These are phyloP conservation scores for Nitzschia palea DNA, from an alignment of 108 stramenopile species.

Conservation along the genomic window DNA sequence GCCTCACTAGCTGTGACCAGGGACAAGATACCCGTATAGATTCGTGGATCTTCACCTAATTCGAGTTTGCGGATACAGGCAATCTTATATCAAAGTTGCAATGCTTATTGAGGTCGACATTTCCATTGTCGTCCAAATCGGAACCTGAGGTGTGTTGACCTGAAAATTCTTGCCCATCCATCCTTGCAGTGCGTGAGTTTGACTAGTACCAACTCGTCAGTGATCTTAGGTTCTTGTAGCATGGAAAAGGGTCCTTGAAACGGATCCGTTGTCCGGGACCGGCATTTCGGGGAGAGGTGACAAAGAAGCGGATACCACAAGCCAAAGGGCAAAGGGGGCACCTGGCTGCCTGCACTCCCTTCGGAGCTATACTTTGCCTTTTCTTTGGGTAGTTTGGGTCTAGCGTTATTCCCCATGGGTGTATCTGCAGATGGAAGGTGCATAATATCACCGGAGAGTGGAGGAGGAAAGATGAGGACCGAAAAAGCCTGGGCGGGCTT, in stretches of 20 bases:
- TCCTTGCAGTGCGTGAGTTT: slow-evolving; percentile 87
- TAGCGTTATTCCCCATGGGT: background rate
- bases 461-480: slow-evolving; percentile 80
- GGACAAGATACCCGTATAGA: slow-evolving; percentile 54
- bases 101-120: slow-evolving; percentile 60
- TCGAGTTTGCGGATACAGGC: slow-evolving; percentile 83
- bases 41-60: slow-evolving; percentile 63
- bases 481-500: slow-evolving; percentile 72
- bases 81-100: slow-evolving; percentile 70
- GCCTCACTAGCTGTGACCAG: slow-evolving; percentile 66
- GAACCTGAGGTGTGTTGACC: slow-evolving; percentile 87
- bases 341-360: slow-evolving; percentile 79
- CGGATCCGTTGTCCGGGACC: slow-evolving; percentile 82
- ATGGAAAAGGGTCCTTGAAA: slow-evolving; percentile 80
- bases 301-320: slow-evolving; percentile 83
- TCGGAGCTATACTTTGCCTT: slow-evolving; percentile 65
- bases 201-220: slow-evolving; percentile 51
- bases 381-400: slow-evolving; percentile 18
- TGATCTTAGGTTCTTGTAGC: slow-evolving; percentile 42
- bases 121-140: slow-evolving; percentile 70
- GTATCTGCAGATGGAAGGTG: slow-evolving; percentile 9
- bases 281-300: slow-evolving; percentile 87
- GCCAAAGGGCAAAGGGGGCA: slow-evolving; percentile 89
- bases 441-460: slow-evolving; percentile 38
- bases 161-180: slow-evolving; percentile 88